phyloP scores from a whole-genome alignment of 805 yeast species.

The Pichia eremophila region DNA sequence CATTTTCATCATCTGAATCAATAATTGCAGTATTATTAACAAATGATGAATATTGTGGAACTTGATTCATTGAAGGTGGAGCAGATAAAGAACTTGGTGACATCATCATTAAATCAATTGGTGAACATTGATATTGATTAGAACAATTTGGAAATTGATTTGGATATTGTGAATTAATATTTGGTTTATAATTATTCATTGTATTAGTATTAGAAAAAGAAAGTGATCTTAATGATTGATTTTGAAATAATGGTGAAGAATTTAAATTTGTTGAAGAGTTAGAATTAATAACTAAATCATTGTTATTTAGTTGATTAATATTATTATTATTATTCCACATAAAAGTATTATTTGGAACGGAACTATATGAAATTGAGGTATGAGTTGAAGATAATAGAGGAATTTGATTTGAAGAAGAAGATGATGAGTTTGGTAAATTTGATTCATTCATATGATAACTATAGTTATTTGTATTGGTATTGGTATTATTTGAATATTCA shows the following conservation, averaged over 20 bases:
- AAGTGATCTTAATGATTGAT: constrained; percentile 2
- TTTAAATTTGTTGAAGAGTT: not conserved
- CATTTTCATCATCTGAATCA: constrained; percentile 8
- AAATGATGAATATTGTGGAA: not conserved
- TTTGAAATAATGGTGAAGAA: too few relatives aligned
- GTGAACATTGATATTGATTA: not conserved
- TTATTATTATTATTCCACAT: not conserved
- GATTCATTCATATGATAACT: too few relatives aligned
- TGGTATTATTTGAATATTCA: too few relatives aligned
- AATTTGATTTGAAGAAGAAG: too few relatives aligned
- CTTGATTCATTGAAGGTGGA: not conserved
- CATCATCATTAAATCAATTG: too few relatives aligned
- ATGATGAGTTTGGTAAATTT: too few relatives aligned
- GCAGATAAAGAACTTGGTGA: not conserved
- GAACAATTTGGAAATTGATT: not conserved
- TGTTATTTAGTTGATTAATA: not conserved
- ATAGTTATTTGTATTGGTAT: too few relatives aligned
- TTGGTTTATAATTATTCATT: not conserved
- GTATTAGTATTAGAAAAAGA: constrained; percentile 3
- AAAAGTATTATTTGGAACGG: not conserved
- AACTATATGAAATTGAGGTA: not conserved
- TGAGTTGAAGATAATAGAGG: too few relatives aligned
- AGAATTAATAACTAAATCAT: not conserved
- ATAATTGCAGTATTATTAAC: constrained; percentile 9
- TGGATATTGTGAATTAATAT: not conserved